Evolutionary conservation across 2,329 filamentous ascomycete species (phyloP).

Genomic region (Fusarium sp.): DNA sequence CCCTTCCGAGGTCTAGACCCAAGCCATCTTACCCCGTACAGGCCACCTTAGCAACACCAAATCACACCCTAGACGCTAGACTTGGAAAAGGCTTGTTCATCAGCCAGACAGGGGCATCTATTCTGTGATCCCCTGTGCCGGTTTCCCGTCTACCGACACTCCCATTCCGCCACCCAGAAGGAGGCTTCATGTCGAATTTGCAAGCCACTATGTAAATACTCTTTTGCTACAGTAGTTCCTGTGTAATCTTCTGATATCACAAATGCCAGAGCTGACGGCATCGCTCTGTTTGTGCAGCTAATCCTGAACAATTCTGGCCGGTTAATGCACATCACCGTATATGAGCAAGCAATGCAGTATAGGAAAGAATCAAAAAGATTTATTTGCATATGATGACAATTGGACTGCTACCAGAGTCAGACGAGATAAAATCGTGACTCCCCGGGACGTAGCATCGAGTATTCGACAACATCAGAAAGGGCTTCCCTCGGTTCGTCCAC

Average conservation of each 20-base stretch:
- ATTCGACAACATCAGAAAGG: neutral
- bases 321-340: neutral
- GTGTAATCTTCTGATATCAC: slow-evolving; percentile 2
- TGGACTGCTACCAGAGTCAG: neutral
- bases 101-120: slow-evolving; percentile 25
- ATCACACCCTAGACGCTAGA: neutral
- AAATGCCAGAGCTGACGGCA: neutral
- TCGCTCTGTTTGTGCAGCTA: neutral
- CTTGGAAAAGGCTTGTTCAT: slow-evolving; percentile 19
- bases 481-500: neutral
- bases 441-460: neutral
- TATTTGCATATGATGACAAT: neutral
- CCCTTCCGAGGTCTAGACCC: slow-evolving; percentile 15
- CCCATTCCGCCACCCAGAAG: neutral
- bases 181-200: slow-evolving; percentile 28
- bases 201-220: slow-evolving; percentile 43
- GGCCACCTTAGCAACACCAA: neutral
- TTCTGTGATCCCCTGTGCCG: slow-evolving; percentile 20
- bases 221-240: slow-evolving; percentile 18
- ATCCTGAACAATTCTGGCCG: neutral
- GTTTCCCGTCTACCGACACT: slow-evolving; percentile 25
- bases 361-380: neutral
- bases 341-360: neutral
- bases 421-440: neutral
- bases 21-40: neutral